Base-by-base conservation (phyloP, 2,329 filamentous ascomycete genomes). In the Penicillium olsonii region DNA sequence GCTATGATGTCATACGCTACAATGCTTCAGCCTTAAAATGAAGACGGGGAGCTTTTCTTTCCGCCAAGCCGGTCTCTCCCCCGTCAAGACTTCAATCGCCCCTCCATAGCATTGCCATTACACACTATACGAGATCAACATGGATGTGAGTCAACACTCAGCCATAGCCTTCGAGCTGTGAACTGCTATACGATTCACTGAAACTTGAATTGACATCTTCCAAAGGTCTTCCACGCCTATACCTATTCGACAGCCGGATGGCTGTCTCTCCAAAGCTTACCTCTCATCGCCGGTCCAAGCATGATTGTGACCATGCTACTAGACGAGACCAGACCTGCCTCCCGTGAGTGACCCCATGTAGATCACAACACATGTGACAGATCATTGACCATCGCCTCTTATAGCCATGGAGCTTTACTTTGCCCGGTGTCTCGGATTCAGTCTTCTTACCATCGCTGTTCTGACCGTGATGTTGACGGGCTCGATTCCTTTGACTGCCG, bases 381-480 rank as follows among this genome's bases (percentile, higher is more conserved):
- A 19, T 6, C 18, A 24, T 34, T n/a, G 11, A 19, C 17, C 8
- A 5, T 2, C 15, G 37, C 14, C 34, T n/a, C 18, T 26, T 11
- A 34, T 27, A 83, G 84, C 72, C 19, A 75, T 90, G 26, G 87
- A 91, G 69, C 72, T 81, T 48, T 92, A 92, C 77, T 85, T 92
- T 67, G 84, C 84, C 43, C 86, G 88, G 35, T 83, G 80, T 22
- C 78, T 90, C 1, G 88, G 87, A 55, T 75, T 92, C 48, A 75
- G 84, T 24, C 78, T 90, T 37, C 74, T 91, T 18, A 74, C 83
- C 9, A 72, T 92, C 22, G 84, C 83, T 26, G 64, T 84, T 6
- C 70, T 87, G 11, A 78, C 80, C n/a, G 71, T 91, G 31, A 76
- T 89, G 29, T 78, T 92, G 24, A 87, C 87, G 0, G 89, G 88